Evolutionary conservation across 1,284 basidiomycete species (phyloP).

Genomic region (Macrocybe sp.): DNA sequence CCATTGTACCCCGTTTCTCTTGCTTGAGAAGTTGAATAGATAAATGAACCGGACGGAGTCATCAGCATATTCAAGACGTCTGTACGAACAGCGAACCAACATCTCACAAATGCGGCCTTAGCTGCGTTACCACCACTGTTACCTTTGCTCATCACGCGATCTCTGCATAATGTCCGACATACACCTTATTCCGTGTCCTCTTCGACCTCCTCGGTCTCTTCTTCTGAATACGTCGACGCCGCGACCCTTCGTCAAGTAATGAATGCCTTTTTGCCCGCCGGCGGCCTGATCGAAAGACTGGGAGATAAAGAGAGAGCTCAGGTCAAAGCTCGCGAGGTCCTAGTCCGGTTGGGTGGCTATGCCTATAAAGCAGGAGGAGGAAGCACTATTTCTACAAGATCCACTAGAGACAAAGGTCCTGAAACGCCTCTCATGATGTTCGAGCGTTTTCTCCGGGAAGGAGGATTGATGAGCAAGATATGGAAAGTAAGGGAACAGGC

Average conservation of each 20-base stretch:
- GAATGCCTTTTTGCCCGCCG: conserved; percentile 62
- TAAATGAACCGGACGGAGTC: conserved; percentile 65
- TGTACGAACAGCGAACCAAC: conserved; percentile 77
- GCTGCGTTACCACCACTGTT: conserved; percentile 59
- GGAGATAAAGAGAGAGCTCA: conserved; percentile 77
- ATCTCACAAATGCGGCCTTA: conserved; percentile 71
- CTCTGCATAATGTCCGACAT: conserved; percentile 29
- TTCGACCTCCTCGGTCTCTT: conserved; percentile 41
- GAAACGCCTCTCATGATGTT: conserved; percentile 76
- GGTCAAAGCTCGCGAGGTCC: conserved; percentile 69
- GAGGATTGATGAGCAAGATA: conserved; percentile 71
- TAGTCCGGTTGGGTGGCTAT: conserved; percentile 67
- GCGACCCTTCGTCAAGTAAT: conserved; percentile 61
- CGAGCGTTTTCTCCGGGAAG: conserved; percentile 72
- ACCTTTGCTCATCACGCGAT: conserved; percentile 49
- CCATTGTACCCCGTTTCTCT: neutral
- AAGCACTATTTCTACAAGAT: conserved; percentile 36
- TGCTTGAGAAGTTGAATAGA: conserved; percentile 32
- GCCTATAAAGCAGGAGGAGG: conserved; percentile 55
- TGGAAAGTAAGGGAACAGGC: conserved; percentile 84
- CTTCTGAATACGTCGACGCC: conserved; percentile 43
- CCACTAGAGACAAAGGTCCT: conserved; percentile 62
- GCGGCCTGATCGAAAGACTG: conserved; percentile 77
- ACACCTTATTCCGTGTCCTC: conserved; percentile 36
- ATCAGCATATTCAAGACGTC: conserved; percentile 67